phyloP scores from a whole-genome alignment of 1,139 yeast species.

The Debaryomycetaceae sp. region DNA sequence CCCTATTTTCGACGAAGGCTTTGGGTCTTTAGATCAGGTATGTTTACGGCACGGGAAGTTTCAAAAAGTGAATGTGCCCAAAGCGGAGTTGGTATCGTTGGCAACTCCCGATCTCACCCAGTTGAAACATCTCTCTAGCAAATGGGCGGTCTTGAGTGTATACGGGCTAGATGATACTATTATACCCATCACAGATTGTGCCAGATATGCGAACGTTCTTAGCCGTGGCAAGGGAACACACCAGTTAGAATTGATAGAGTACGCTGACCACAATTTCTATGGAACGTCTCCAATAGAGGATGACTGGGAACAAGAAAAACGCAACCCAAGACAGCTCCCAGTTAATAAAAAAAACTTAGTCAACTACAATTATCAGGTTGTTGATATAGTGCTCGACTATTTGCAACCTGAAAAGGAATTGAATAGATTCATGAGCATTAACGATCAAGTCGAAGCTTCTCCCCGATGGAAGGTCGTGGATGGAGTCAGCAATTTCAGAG shows the following conservation, averaged over 20 bases:
- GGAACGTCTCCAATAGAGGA: slow-evolving; percentile 41
- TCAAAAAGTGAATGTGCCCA: slow-evolving; percentile 37
- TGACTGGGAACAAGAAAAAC: slow-evolving; percentile 23
- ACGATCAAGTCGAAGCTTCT: slow-evolving; percentile 33
- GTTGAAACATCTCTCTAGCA: slow-evolving; percentile 40
- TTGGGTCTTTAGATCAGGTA: slow-evolving; percentile 25
- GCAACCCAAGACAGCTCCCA: slow-evolving; percentile 42
- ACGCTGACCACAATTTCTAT: slow-evolving; percentile 80
- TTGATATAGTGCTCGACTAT: slow-evolving; percentile 50
- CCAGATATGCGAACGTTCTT: slow-evolving; percentile 54
- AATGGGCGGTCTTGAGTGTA: slow-evolving; percentile 58
- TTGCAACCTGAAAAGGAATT: slow-evolving; percentile 49
- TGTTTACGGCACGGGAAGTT: slow-evolving; percentile 50
- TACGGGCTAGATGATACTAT: slow-evolving; percentile 69
- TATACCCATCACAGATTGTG: slow-evolving; percentile 63
- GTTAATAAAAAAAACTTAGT: slow-evolving; percentile 36
- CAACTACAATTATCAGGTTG: slow-evolving; percentile 59
- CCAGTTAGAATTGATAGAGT: slow-evolving; percentile 52
- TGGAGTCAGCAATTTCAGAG: slow-evolving; percentile 73
- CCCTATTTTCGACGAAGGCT: slow-evolving; percentile 13
- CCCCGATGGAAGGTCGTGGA: slow-evolving; percentile 61
- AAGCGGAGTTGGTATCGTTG: slow-evolving; percentile 53
- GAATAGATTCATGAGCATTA: slow-evolving; percentile 44
- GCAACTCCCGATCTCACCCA: slow-evolving; percentile 46
- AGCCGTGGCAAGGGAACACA: slow-evolving; percentile 51